Conservation (phyloP, 169 alveolate species). For the Plasmodium knowlesi region DNA sequence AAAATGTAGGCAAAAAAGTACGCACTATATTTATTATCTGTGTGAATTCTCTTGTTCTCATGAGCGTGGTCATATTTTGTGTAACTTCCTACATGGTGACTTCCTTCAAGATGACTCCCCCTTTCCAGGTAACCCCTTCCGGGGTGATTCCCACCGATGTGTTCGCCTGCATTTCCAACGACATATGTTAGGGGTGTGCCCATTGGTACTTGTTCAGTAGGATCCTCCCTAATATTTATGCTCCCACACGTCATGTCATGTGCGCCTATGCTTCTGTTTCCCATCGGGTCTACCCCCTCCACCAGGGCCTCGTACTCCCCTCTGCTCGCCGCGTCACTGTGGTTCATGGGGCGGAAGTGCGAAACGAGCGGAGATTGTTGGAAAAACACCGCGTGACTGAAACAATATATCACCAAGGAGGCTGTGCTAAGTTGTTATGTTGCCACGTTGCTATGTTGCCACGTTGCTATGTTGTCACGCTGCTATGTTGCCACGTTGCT, state of each 20-base stretch:
- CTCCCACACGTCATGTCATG: neutral
- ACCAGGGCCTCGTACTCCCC: slow-evolving; percentile 24
- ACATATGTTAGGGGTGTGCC: slow-evolving; percentile 48
- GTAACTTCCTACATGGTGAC: neutral
- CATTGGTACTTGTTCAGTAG: neutral
- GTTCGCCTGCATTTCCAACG: neutral
- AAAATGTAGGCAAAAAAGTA: slow-evolving; percentile 7
- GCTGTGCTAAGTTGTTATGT: neutral
- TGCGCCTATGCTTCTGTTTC: neutral
- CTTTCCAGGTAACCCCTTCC: neutral
- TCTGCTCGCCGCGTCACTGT: neutral
- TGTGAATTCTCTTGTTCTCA: slow-evolving; percentile 1
- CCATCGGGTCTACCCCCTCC: neutral
- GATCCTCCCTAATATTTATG: neutral
- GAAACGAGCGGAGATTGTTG: neutral
- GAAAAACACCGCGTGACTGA: neutral
- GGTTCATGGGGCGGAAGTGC: slow-evolving; percentile 1
- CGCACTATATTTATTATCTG: slow-evolving; percentile 23
- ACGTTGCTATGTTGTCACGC: neutral
- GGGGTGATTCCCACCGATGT: neutral
- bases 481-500: neutral
- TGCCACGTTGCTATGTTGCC: no score
- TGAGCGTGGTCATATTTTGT: neutral
- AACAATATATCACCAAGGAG: neutral
- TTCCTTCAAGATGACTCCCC: no score